Conservation (phyloP, 768 basidiomycete species). For the Collybia sordida region DNA sequence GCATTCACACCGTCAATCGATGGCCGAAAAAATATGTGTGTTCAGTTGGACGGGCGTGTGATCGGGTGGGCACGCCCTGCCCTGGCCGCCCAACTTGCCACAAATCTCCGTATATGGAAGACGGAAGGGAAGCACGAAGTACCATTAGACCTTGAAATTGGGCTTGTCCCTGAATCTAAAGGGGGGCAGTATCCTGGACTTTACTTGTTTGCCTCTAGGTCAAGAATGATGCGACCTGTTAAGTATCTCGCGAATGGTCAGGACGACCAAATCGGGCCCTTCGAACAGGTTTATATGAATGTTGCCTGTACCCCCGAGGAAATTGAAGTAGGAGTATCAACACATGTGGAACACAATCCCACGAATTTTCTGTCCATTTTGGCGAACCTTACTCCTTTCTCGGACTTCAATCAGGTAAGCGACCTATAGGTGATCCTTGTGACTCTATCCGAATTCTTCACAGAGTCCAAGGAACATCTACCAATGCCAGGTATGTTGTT, state of each 20-base stretch:
- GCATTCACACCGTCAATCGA: constrained; percentile 78
- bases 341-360: constrained; percentile 92
- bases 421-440: constrained; percentile 17
- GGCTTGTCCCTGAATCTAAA: constrained; percentile 81
- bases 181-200: constrained; percentile 98
- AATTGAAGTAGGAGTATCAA: constrained; percentile 71
- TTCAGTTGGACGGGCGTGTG: constrained; percentile 94
- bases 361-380: constrained; percentile 96
- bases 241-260: constrained; percentile 84
- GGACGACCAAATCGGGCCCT: constrained; percentile 90
- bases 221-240: constrained; percentile 98
- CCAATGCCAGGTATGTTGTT: constrained; percentile 74
- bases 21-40: constrained; percentile 77
- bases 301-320: constrained; percentile 91
- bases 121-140: constrained; percentile 81
- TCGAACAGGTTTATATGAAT: constrained; percentile 99
- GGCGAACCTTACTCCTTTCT: constrained; percentile 97
- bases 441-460: constrained; percentile 3
- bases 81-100: constrained; percentile 79
- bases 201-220: constrained; percentile 82
- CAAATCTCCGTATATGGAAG: constrained; percentile 88
- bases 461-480: constrained; percentile 91
- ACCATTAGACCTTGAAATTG: constrained; percentile 94
- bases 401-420: constrained; percentile 95
- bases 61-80: constrained; percentile 88